Conservation (phyloP, 1,139 yeast genomes). For the Debaryomyces sp. region DNA sequence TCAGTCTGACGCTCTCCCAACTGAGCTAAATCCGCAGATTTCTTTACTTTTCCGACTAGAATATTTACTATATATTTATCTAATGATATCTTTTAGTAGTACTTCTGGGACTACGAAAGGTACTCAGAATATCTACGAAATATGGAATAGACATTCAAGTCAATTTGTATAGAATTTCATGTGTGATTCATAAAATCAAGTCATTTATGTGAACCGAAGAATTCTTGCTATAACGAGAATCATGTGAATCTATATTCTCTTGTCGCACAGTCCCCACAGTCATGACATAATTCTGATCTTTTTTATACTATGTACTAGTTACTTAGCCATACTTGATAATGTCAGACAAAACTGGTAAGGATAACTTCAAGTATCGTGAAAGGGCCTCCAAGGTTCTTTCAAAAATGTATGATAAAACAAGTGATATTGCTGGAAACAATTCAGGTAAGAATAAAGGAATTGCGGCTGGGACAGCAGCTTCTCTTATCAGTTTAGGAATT, state of each 20-base stretch:
- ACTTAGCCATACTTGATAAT: not conserved
- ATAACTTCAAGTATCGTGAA: slow-evolving; percentile 10
- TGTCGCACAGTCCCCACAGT: not conserved
- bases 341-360: not conserved
- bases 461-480: slow-evolving; percentile 62
- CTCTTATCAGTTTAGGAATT: slow-evolving; percentile 55
- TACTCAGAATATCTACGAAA: not conserved
- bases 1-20: slow-evolving; percentile 62
- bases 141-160: not conserved
- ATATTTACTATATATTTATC: not conserved
- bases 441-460: slow-evolving; percentile 48
- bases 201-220: not conserved
- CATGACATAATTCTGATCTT: not conserved
- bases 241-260: not conserved
- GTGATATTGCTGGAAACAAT: slow-evolving; percentile 30
- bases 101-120: not conserved
- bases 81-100: not conserved
- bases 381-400: slow-evolving; percentile 14
- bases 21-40: slow-evolving; percentile 49
- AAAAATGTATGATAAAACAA: slow-evolving; percentile 23
- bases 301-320: not conserved
- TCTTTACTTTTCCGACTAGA: not conserved
- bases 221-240: not conserved
- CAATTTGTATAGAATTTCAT: not conserved
- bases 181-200: not conserved